phyloP scores from a whole-genome alignment of 192 early-diverging fungal species.

The Funneliformis mosseae region DNA sequence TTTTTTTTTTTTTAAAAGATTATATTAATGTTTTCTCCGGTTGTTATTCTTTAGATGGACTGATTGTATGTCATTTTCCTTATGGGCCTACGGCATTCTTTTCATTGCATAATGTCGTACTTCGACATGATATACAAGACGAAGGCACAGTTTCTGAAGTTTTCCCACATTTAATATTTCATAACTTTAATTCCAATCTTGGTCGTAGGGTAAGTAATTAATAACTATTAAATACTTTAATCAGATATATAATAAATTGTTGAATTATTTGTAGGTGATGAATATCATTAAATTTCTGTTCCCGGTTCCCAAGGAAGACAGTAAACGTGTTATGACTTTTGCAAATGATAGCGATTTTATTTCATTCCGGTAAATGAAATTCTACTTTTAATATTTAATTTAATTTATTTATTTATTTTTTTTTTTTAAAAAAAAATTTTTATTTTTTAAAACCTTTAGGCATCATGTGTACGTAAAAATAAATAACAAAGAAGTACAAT shows the following conservation, averaged over 20 bases:
- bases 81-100: slow-evolving; percentile 99
- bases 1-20: too few species aligned
- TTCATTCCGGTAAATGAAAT: slow-evolving; percentile 70
- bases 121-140: slow-evolving; percentile 97
- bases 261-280: slow-evolving; percentile 52
- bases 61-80: slow-evolving; percentile 94
- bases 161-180: slow-evolving; percentile 95
- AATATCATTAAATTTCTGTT: slow-evolving; percentile 96
- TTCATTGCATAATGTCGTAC: slow-evolving; percentile 95
- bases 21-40: slow-evolving; percentile 1
- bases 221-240: not conserved
- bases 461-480: slow-evolving; percentile 96
- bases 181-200: slow-evolving; percentile 90
- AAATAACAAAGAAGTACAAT: slow-evolving; percentile 84
- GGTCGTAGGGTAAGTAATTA: slow-evolving; percentile 66
- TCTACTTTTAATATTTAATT: not conserved
- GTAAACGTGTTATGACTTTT: slow-evolving; percentile 97
- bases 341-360: slow-evolving; percentile 96
- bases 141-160: slow-evolving; percentile 97
- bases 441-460: slow-evolving; percentile 52
- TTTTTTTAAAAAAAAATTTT: not conserved
- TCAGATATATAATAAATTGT: not conserved
- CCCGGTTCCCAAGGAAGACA: slow-evolving; percentile 96
- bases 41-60: slow-evolving; percentile 65
- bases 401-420: not conserved